Base-by-base conservation (phyloP, 116 monocot species). In the Posidonia oceanica region DNA sequence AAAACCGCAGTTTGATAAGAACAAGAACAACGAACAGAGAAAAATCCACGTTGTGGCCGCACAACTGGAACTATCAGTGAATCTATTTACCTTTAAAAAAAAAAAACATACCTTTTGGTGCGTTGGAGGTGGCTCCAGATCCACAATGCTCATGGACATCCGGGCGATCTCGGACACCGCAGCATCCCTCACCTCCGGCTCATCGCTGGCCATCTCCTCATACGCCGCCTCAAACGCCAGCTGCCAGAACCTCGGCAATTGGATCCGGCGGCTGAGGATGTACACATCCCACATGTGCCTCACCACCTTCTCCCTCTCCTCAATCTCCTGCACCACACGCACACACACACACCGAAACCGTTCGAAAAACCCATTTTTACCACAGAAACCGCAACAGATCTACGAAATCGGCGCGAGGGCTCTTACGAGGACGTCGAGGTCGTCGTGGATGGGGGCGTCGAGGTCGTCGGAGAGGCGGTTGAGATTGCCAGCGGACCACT, bases 271-370 rank as follows among this genome's bases (percentile, higher is more conserved):
- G 59, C 83, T 77, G 58, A 85, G 87, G 8, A 72, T 75, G 79
- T 91, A 91, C 66, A 85, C 81, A 40, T 87, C 87, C 91, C 91
- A 91, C 87, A 87, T 83, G 68, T 78, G 83, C 72, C 78, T 78
- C 79, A 91, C 91, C 61, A 91, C 64, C 77, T 83, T 87, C 83
- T 79, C 85, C 76, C 91, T 87, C 74, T 91, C 87, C 87, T 87
- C 91, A 68, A 87, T 51, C 57, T 80, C 78, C 73, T 75, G 17
- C 36, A 13, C 18, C 18, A 39, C 5, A 64, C 13, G 17, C 36
- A 14, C 11, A 29, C 39, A 37, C 17, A 40, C n/a, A 14, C 16
- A 38, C 39, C 3, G 14, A 17, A 38, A 38, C 39, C 7, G 15
- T 64, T 17, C 8, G 39, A 64, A 39, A 64, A 39, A 14, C 39